Percentiles rank a stretch among this genome's conserved stretches.
These are phyloP conservation scores for Spergularia marina DNA, from an alignment of 148 eudicot species.

Conservation along the genomic window DNA sequence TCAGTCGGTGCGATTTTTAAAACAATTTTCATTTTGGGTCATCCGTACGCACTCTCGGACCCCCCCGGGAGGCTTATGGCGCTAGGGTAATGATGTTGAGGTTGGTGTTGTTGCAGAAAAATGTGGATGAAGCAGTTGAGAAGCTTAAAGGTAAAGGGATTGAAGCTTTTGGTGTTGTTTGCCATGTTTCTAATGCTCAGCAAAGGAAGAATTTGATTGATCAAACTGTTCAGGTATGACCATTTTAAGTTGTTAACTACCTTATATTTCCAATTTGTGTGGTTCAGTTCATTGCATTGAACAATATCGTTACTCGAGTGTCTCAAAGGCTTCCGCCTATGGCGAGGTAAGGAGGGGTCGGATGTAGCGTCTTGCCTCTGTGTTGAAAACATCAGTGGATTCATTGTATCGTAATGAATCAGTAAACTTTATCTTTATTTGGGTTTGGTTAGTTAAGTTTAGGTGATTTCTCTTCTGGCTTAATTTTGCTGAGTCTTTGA, in stretches of 20 bases:
- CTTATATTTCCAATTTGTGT: background rate
- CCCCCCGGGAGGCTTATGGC: no score
- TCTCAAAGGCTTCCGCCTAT: background rate
- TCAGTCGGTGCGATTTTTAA: no score
- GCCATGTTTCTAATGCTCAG: slow-evolving; percentile 83
- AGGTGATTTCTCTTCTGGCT: background rate
- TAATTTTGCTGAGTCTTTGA: background rate
- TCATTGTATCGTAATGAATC: no score
- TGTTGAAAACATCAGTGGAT: no score
- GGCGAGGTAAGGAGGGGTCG: background rate
- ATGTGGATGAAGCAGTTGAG: slow-evolving; percentile 88
- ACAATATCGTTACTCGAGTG: background rate
- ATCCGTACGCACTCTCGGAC: no score
- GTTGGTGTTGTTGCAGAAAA: slow-evolving; percentile 60
- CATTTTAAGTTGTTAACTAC: background rate
- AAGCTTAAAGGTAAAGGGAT: slow-evolving; percentile 64
- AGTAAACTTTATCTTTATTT: background rate
- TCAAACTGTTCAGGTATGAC: slow-evolving; percentile 55
- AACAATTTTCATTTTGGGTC: no score
- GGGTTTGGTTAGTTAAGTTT: background rate
- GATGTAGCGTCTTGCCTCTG: no score
- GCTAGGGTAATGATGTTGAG: no score
- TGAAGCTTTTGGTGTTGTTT: slow-evolving; percentile 80
- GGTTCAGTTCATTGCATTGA: background rate
- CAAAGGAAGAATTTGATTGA: slow-evolving; percentile 76